Base-by-base conservation (phyloP, 495 filamentous ascomycete genomes). In the Aspergillus conjunctus region DNA sequence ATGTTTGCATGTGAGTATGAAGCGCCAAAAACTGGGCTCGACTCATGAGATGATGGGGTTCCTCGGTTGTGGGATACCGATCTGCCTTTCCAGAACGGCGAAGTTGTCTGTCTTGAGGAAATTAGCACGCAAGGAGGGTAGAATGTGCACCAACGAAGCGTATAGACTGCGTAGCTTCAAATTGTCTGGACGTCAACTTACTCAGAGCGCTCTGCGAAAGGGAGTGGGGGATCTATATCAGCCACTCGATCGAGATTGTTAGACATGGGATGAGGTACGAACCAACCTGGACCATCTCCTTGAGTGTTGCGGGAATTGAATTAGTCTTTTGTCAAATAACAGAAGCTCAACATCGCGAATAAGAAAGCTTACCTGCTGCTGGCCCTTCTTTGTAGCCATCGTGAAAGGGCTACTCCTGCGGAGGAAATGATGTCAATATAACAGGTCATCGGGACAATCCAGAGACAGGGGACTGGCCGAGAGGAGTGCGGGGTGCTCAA, bases 281-380 rank as follows among this genome's bases (percentile, higher is more conserved):
- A 97, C 94, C 94, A 82, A 98, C 92, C 88, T 98, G 93, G 63
- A 96, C 91, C 94, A 98, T 98, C 85, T 98, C 93, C 93, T 98
- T 34, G n/a, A 22, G 2, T 5, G 48, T 55, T 56, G 34, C 18
- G 34, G 49, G 10, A 20, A 54, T 44, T 56, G 33, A 11, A 60
- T 75, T 39, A 77, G 63, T 50, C 62, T 22, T 17, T 17, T 5
- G 14, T 37, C 32, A 55, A 17, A 32, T 14, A 49, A n/a, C 4
- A 56, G 15, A 33, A 21, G 22, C 44, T 11, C 20, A 31, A 22
- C 1, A 31, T 26, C 11, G 30, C 17, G 22, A 21, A 15, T 69
- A 46, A 56, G 56, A 54, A 58, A 44, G 73, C 85, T 72, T 73
- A 92, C 90, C 87, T 92, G 89, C 59, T 87, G 85, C 61, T 83